Percentiles rank a stretch among this genome's conserved stretches.
phyloP scores from a whole-genome alignment of 2,329 filamentous ascomycete species.

The Colletotrichum sp. region DNA sequence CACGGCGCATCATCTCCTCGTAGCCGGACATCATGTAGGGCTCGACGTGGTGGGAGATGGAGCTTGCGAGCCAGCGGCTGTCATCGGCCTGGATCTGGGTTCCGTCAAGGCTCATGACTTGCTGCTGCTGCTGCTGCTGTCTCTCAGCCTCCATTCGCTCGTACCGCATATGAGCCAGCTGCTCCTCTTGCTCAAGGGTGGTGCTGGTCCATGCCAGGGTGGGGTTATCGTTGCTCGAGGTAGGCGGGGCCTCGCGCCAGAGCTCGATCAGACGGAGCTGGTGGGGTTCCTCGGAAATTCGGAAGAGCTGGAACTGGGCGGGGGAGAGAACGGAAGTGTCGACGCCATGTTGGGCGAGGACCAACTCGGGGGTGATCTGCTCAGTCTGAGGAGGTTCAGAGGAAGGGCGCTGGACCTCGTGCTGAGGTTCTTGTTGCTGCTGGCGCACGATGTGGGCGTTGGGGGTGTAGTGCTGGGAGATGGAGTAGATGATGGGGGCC shows the following conservation, averaged over 20 bases:
- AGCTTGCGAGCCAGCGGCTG: conserved; percentile 53
- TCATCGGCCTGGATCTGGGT: conserved; percentile 57
- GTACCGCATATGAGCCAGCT: conserved; percentile 66
- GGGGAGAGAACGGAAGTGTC: conserved; percentile 72
- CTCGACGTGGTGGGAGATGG: conserved; percentile 60
- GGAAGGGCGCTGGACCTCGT: conserved; percentile 48
- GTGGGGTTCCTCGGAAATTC: conserved; percentile 74
- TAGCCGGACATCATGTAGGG: conserved; percentile 89
- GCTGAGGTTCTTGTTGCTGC: conserved; percentile 31
- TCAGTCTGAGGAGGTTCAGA: conserved; percentile 57
- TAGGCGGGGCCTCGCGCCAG: conserved; percentile 82
- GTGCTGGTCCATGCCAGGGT: conserved; percentile 59
- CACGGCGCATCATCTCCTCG: conserved; percentile 68
- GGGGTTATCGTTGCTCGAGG: conserved; percentile 58
- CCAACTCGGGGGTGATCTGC: conserved; percentile 56
- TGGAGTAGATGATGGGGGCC: conserved; percentile 69
- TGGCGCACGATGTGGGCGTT: conserved; percentile 69
- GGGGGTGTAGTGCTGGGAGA: conserved; percentile 85
- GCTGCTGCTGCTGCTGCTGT: conserved; percentile 37
- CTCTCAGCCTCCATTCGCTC: conserved; percentile 47
- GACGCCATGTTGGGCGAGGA: conserved; percentile 71
- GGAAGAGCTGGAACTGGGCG: conserved; percentile 81
- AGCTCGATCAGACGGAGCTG: conserved; percentile 79
- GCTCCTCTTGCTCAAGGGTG: conserved; percentile 61
- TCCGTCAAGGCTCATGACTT: conserved; percentile 59